phyloP scores from a whole-genome alignment of 768 basidiomycete species.

The Podaxis sp. region DNA sequence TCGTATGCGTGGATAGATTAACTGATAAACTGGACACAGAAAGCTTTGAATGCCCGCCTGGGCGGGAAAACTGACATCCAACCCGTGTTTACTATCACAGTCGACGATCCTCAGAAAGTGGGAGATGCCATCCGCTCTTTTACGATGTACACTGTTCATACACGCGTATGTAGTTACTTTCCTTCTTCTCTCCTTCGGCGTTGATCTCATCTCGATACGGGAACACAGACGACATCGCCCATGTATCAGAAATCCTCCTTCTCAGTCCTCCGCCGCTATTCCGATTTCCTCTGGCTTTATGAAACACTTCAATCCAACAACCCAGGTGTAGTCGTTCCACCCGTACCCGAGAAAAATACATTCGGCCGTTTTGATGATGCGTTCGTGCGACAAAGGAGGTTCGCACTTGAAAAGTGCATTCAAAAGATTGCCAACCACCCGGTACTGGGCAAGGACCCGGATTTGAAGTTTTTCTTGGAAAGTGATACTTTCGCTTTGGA shows the following conservation, averaged over 20 bases:
- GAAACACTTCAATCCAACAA: slow-evolving; percentile 87
- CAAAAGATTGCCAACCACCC: slow-evolving; percentile 94
- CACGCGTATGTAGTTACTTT: slow-evolving; percentile 49
- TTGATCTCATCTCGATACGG: slow-evolving; percentile 5
- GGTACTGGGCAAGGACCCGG: slow-evolving; percentile 81
- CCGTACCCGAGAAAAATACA: slow-evolving; percentile 92
- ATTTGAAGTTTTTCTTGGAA: slow-evolving; percentile 88
- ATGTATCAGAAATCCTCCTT: slow-evolving; percentile 80
- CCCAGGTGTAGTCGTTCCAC: slow-evolving; percentile 95
- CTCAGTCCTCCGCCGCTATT: slow-evolving; percentile 95
- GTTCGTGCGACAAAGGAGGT: slow-evolving; percentile 84
- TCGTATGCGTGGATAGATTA: not conserved
- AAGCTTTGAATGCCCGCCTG: slow-evolving; percentile 16
- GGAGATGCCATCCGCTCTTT: slow-evolving; percentile 94
- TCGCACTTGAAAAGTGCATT: slow-evolving; percentile 85
- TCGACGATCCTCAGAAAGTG: slow-evolving; percentile 96
- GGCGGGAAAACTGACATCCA: slow-evolving; percentile 43
- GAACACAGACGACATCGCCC: slow-evolving; percentile 75
- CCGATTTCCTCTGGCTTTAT: slow-evolving; percentile 96
- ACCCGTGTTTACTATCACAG: slow-evolving; percentile 80
- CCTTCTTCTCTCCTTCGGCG: not conserved
- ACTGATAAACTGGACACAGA: slow-evolving; percentile 8
- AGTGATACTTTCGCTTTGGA: slow-evolving; percentile 90
- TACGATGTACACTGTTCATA: slow-evolving; percentile 96
- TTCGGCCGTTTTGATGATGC: slow-evolving; percentile 92